Evolutionary conservation across 768 basidiomycete species (phyloP).

Genomic region (Tulasnella sp.): DNA sequence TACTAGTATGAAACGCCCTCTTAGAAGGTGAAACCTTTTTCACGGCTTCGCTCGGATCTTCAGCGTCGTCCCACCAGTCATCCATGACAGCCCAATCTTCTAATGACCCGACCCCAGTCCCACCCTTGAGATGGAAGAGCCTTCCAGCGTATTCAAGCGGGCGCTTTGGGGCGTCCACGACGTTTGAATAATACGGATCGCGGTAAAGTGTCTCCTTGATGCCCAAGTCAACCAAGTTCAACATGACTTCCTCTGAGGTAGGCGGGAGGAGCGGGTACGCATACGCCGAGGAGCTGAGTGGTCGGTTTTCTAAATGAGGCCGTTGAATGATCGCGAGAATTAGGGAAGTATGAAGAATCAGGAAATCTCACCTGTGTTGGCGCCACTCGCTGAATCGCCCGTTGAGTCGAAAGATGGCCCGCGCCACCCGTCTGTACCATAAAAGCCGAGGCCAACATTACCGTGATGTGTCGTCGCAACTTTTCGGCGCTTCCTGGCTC

Average conservation of each 20-base stretch:
- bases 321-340: background rate
- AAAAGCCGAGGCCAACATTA: background rate
- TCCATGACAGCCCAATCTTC: slow-evolving; percentile 45
- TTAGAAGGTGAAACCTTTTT: background rate
- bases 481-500: background rate
- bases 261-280: slow-evolving; percentile 24
- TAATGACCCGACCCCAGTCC: slow-evolving; percentile 43
- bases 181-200: slow-evolving; percentile 69
- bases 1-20: background rate
- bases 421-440: no score
- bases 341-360: background rate
- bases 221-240: slow-evolving; percentile 29
- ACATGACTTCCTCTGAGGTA: slow-evolving; percentile 37
- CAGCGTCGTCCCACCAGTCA: slow-evolving; percentile 1
- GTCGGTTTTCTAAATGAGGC: slow-evolving; percentile 1
- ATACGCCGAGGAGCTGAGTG: background rate
- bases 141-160: slow-evolving; percentile 72
- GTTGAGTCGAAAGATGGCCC: no score
- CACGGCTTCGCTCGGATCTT: background rate
- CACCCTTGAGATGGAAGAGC: slow-evolving; percentile 59
- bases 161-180: slow-evolving; percentile 54
- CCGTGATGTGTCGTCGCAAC: background rate
- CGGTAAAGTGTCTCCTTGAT: slow-evolving; percentile 57
- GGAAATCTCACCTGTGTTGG: background rate
- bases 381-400: background rate